A percentile compares a stretch with the other conserved stretches of the same genome.
phyloP scores from a whole-genome alignment of 2,329 filamentous ascomycete genomes.

The Penicillium hesseltinei region DNA sequence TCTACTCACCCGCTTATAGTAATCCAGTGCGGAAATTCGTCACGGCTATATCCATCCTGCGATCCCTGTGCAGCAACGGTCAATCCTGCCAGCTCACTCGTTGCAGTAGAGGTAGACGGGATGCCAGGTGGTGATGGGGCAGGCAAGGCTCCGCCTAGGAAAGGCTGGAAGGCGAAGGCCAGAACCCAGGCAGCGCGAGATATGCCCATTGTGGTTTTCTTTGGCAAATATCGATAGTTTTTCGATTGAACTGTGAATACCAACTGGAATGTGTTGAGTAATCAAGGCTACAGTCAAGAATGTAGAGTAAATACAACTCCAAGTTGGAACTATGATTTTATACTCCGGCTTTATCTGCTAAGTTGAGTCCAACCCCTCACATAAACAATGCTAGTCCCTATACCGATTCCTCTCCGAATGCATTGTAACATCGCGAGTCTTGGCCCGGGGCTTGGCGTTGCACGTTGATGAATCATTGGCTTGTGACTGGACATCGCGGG shows the following conservation, averaged over 20 bases:
- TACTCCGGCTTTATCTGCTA: neutral
- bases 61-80: slow-evolving; percentile 57
- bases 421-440: slow-evolving; percentile 14
- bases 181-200: slow-evolving; percentile 1
- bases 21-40: slow-evolving; percentile 70
- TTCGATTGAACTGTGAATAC: neutral
- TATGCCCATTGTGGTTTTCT: neutral
- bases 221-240: neutral
- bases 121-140: slow-evolving; percentile 58
- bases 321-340: neutral
- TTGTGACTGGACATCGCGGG: neutral
- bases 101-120: slow-evolving; percentile 58
- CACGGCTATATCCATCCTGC: slow-evolving; percentile 60
- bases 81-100: slow-evolving; percentile 57
- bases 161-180: slow-evolving; percentile 18
- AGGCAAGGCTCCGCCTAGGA: slow-evolving; percentile 17
- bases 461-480: slow-evolving; percentile 6
- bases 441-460: slow-evolving; percentile 17
- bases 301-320: neutral
- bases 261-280: neutral
- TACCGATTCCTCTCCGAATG: neutral
- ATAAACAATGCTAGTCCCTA: neutral
- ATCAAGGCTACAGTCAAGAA: neutral
- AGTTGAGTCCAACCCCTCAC: neutral
- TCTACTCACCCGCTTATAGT: slow-evolving; percentile 48